Evolutionary conservation across 2,329 filamentous ascomycete genomes (phyloP).

Genomic region (Pseudogymnoascus sp.): DNA sequence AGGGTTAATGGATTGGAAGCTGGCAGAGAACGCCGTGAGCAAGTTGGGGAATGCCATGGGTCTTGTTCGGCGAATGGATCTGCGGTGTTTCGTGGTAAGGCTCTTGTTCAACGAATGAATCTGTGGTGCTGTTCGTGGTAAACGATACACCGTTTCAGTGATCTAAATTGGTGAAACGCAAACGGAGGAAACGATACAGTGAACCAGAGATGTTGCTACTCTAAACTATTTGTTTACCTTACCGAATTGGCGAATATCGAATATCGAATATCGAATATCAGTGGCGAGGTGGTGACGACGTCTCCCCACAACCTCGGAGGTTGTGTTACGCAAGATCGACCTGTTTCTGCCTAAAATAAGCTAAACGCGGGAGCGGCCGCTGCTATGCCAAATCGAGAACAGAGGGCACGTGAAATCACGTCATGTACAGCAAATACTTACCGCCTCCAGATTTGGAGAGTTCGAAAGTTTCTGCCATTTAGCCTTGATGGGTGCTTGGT

Average conservation of each 20-base stretch:
- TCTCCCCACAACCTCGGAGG: neutral
- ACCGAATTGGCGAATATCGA: neutral
- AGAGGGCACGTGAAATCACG: neutral
- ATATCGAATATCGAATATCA: neutral
- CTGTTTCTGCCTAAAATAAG: neutral
- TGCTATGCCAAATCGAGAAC: neutral
- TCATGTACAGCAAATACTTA: neutral
- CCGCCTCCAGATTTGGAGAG: neutral
- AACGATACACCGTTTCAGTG: neutral
- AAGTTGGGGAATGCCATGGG: neutral
- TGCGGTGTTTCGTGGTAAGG: neutral
- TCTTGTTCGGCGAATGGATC: neutral
- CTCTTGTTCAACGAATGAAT: neutral
- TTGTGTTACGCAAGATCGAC: neutral
- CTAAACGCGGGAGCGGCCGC: neutral
- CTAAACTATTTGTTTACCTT: neutral
- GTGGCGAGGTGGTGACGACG: neutral
- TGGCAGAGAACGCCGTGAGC: neutral
- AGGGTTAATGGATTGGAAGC: neutral
- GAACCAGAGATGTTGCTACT: neutral
- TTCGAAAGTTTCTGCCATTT: conserved; percentile 2
- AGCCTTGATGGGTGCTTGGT: conserved; percentile 5
- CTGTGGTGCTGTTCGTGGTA: neutral
- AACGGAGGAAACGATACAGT: too few relatives aligned
- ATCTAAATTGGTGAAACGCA: neutral